Conservation (phyloP, 169 alveolate genomes). For the Eimeria mitis region DNA sequence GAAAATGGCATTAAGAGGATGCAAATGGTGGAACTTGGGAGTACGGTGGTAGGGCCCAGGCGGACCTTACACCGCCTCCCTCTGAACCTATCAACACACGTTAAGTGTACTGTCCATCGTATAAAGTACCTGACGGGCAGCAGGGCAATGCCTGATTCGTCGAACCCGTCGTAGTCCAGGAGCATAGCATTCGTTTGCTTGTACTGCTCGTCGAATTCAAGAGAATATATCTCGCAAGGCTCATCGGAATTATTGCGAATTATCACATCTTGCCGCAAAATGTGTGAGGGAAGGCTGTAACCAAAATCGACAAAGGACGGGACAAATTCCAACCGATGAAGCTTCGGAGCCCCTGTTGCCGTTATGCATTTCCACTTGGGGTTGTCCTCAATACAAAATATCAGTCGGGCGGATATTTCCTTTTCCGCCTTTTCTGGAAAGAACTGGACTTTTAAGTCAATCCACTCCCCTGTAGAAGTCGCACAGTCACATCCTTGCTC, state of each 20-base stretch:
- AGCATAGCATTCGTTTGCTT: slow-evolving; percentile 93
- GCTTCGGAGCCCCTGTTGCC: slow-evolving; percentile 90
- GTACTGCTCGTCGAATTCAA: slow-evolving; percentile 93
- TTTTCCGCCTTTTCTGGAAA: slow-evolving; percentile 17
- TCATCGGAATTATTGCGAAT: slow-evolving; percentile 92
- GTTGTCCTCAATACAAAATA: slow-evolving; percentile 89
- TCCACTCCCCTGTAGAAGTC: slow-evolving; percentile 85
- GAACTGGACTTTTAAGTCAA: slow-evolving; percentile 66
- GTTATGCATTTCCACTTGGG: slow-evolving; percentile 89
- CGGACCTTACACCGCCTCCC: neutral
- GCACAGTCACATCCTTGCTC: neutral
- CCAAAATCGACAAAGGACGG: slow-evolving; percentile 76
- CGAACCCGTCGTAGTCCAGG: slow-evolving; percentile 88
- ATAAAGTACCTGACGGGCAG: slow-evolving; percentile 80
- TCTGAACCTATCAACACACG: neutral
- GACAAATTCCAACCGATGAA: slow-evolving; percentile 22
- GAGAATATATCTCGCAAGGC: slow-evolving; percentile 93
- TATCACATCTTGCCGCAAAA: slow-evolving; percentile 84
- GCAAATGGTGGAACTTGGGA: neutral
- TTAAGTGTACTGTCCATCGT: neutral
- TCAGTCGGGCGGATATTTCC: slow-evolving; percentile 34
- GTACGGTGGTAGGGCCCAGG: neutral
- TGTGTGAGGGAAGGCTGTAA: slow-evolving; percentile 63
- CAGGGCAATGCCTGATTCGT: slow-evolving; percentile 81
- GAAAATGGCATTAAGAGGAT: neutral